Conservation (phyloP, 306 rosid species). For the Erythrophleum fordii region DNA sequence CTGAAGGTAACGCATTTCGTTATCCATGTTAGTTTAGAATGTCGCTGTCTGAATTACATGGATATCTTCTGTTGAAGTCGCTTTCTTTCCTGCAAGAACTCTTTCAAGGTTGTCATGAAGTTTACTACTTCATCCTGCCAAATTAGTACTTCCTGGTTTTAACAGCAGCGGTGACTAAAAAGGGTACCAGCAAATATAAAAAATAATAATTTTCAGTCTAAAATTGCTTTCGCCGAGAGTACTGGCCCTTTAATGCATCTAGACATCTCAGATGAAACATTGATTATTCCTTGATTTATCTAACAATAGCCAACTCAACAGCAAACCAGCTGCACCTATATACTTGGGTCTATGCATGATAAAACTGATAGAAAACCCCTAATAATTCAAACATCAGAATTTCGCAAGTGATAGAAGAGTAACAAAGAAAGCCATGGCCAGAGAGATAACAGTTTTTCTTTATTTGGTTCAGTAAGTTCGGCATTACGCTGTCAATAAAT, state of each 20-base stretch:
- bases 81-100: neutral
- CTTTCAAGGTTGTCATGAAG: neutral
- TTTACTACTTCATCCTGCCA: neutral
- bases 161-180: too few relatives aligned
- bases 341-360: neutral
- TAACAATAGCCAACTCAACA: neutral
- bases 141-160: neutral
- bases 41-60: neutral
- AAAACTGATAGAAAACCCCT: neutral
- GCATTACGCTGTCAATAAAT: slow-evolving; percentile 16
- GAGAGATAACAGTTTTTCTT: slow-evolving; percentile 1
- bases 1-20: neutral
- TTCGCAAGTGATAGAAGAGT: neutral
- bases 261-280: neutral
- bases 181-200: neutral
- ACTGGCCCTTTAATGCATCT: neutral
- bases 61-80: neutral
- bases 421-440: neutral
- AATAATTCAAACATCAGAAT: neutral
- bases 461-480: slow-evolving; percentile 37
- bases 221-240: neutral
- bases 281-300: neutral
- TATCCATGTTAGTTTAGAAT: too few relatives aligned
- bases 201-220: neutral
- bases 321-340: neutral